Percentiles rank a stretch among this genome's conserved stretches.
These are phyloP conservation scores for Colletotrichum tofieldiae DNA, from an alignment of 2,329 filamentous ascomycete species.

Conservation along the genomic window DNA sequence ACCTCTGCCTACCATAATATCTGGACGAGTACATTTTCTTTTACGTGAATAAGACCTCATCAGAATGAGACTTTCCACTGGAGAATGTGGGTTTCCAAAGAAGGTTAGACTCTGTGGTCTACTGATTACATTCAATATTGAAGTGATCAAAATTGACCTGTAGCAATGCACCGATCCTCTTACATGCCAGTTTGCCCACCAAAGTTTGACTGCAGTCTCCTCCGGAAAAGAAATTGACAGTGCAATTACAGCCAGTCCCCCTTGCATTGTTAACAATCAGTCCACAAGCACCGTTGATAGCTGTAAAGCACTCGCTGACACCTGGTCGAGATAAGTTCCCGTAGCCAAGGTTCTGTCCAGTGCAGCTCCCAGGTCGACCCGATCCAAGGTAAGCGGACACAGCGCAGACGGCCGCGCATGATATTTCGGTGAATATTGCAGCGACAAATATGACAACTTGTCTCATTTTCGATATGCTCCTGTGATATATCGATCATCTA, in stretches of 20 bases:
- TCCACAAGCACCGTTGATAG: conserved; percentile 27
- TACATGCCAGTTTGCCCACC: conserved; percentile 24
- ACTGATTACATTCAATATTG: conserved; percentile 11
- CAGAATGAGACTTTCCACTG: too few species aligned
- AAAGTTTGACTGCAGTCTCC: conserved; percentile 30
- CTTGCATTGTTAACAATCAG: conserved; percentile 1
- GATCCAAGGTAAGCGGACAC: conserved; percentile 30
- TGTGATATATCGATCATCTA: not conserved
- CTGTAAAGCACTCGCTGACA: conserved; percentile 29
- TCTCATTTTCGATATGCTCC: not conserved
- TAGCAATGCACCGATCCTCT: conserved; percentile 8
- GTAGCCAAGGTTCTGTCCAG: conserved; percentile 21
- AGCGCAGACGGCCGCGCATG: conserved; percentile 24
- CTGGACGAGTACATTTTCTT: too few species aligned
- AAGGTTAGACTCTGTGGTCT: too few species aligned
- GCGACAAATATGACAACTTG: not conserved
- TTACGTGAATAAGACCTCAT: not conserved
- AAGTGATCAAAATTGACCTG: conserved; percentile 41
- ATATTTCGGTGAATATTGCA: not conserved
- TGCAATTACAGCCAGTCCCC: conserved; percentile 11
- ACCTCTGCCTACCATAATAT: not conserved
- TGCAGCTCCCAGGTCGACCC: conserved; percentile 24
- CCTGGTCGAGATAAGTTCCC: conserved; percentile 20
- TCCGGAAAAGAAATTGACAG: conserved; percentile 28
- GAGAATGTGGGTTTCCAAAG: too few species aligned